Conservation (phyloP, 768 basidiomycete genomes). For the Suillus tomentosus region DNA sequence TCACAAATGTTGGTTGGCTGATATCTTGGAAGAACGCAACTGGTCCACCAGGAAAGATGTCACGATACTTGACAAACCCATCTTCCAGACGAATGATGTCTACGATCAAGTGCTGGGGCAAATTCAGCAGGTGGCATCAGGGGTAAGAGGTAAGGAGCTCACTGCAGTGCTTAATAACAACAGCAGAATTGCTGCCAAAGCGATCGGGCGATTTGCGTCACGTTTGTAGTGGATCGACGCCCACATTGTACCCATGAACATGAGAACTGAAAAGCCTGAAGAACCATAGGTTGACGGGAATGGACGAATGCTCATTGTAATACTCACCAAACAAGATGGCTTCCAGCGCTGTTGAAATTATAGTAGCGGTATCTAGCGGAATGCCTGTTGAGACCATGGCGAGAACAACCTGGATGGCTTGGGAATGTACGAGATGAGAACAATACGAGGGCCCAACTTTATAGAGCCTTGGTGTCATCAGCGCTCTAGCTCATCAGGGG, state of each 20-base stretch:
- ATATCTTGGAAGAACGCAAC: slow-evolving; percentile 24
- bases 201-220: slow-evolving; percentile 17
- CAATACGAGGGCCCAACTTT: background rate
- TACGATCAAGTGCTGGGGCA: slow-evolving; percentile 17
- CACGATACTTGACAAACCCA: slow-evolving; percentile 25
- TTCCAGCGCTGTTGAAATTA: slow-evolving; percentile 30
- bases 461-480: background rate
- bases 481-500: background rate
- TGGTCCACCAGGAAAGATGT: slow-evolving; percentile 26
- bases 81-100: slow-evolving; percentile 23
- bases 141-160: slow-evolving; percentile 1
- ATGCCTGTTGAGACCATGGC: slow-evolving; percentile 5
- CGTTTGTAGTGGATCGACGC: slow-evolving; percentile 12
- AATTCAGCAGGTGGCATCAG: background rate
- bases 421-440: background rate
- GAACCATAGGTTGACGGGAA: background rate
- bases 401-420: background rate
- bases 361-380: slow-evolving; percentile 23
- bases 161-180: slow-evolving; percentile 27
- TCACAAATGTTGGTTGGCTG: slow-evolving; percentile 26
- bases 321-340: slow-evolving; percentile 27
- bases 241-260: slow-evolving; percentile 31
- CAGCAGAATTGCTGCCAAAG: slow-evolving; percentile 20
- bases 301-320: background rate
- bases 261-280: slow-evolving; percentile 31